A percentile compares a stretch with the other conserved stretches of the same genome.
phyloP scores from a whole-genome alignment of 495 filamentous ascomycete species.

The Aspergillus cristatus region DNA sequence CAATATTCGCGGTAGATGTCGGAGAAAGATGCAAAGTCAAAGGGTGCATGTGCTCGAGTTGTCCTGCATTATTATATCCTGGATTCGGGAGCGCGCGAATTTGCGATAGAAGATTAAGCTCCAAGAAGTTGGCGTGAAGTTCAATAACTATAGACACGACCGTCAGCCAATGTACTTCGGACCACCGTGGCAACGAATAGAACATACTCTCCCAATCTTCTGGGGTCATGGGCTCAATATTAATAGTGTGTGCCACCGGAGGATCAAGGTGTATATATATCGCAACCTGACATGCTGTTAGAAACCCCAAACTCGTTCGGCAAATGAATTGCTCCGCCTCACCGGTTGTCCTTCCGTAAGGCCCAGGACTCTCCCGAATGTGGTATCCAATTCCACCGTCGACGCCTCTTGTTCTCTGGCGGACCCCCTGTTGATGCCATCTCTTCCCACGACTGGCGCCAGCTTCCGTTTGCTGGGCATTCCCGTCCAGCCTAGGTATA shows the following conservation, averaged over 20 bases:
- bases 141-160: slow-evolving; percentile 61
- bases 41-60: slow-evolving; percentile 56
- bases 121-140: slow-evolving; percentile 86
- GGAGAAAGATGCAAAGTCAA: slow-evolving; percentile 88
- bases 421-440: slow-evolving; percentile 55
- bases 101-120: slow-evolving; percentile 87
- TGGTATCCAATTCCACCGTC: slow-evolving; percentile 80
- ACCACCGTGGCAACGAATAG: neutral
- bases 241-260: slow-evolving; percentile 79
- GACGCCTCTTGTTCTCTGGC: slow-evolving; percentile 62
- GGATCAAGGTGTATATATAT: slow-evolving; percentile 78
- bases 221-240: slow-evolving; percentile 90
- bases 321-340: slow-evolving; percentile 14
- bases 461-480: slow-evolving; percentile 84
- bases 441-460: slow-evolving; percentile 59
- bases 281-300: slow-evolving; percentile 43
- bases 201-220: slow-evolving; percentile 84
- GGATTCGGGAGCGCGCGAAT: slow-evolving; percentile 89
- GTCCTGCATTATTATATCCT: slow-evolving; percentile 44
- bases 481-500: slow-evolving; percentile 91
- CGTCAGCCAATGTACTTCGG: slow-evolving; percentile 4
- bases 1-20: slow-evolving; percentile 89
- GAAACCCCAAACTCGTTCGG: slow-evolving; percentile 2
- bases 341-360: slow-evolving; percentile 81
- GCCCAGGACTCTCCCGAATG: slow-evolving; percentile 75